Percentiles rank a stretch among this genome's conserved stretches.
Conservation (phyloP, 148 eudicot species). For the Silene conica region DNA sequence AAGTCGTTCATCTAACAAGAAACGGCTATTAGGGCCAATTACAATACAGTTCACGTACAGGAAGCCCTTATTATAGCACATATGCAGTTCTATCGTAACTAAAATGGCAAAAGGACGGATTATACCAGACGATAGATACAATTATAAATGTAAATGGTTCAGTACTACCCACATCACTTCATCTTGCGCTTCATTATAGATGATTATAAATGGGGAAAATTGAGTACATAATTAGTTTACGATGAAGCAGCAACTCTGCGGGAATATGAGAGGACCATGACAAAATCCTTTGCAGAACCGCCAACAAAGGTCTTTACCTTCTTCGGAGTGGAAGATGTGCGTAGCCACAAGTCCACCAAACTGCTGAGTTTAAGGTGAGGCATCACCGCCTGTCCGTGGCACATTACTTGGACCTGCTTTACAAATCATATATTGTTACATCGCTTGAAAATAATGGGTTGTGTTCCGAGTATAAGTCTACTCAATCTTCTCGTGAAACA, state of each 20-base stretch:
- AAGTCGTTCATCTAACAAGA: too few species aligned
- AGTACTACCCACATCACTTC: too few species aligned
- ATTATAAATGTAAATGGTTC: too few species aligned
- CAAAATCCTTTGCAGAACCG: constrained; percentile 66
- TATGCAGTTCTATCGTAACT: not conserved
- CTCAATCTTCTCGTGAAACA: not conserved
- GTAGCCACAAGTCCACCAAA: constrained; percentile 65
- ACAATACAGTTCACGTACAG: too few species aligned
- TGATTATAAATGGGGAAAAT: not conserved
- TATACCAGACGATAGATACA: too few species aligned
- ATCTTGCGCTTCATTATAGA: not conserved
- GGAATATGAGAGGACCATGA: constrained; percentile 65
- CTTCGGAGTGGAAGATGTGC: constrained; percentile 33
- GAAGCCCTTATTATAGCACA: not conserved
- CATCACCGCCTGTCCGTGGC: constrained; percentile 63
- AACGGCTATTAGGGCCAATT: too few species aligned
- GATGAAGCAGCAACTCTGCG: constrained; percentile 28
- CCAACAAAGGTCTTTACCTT: constrained; percentile 47
- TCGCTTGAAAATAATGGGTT: not conserved
- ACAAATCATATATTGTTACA: not conserved
- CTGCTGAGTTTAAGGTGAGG: constrained; percentile 50
- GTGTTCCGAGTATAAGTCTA: not conserved
- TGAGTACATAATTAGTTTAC: not conserved
- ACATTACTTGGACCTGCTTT: constrained; percentile 60
- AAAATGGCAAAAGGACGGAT: not conserved